Percentiles rank a stretch among this genome's conserved stretches.
These are phyloP conservation scores for Nissolia schottii DNA, from an alignment of 306 rosid species.

Conservation along the genomic window DNA sequence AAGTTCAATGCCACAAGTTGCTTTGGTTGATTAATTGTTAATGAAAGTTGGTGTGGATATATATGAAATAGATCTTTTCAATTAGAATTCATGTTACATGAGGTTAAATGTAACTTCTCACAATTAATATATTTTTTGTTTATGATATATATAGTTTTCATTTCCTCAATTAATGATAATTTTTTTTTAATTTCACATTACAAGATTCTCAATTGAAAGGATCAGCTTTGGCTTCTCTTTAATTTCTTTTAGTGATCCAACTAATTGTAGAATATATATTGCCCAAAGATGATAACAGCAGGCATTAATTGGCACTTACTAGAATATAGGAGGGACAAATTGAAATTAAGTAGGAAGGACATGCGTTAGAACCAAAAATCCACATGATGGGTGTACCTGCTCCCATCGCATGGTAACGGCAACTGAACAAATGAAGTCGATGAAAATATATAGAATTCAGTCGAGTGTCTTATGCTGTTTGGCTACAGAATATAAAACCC, in stretches of 20 bases:
- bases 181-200: no score
- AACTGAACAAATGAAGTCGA: neutral
- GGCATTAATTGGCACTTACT: neutral
- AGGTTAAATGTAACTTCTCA: no score
- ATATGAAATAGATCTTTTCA: no score
- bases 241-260: neutral
- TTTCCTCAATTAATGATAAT: no score
- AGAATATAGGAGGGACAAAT: neutral
- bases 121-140: no score
- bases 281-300: neutral
- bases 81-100: no score
- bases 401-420: neutral
- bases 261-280: neutral
- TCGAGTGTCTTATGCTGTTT: slow-evolving; percentile 29
- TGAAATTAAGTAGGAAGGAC: neutral
- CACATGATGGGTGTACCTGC: slow-evolving; percentile 14
- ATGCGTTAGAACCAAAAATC: neutral
- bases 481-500: neutral
- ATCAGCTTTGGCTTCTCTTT: neutral
- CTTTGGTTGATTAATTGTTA: neutral
- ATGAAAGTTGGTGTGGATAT: neutral
- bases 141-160: no score
- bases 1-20: no score
- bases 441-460: neutral
- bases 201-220: no score